phyloP scores from a whole-genome alignment of 345 rosid genomes.

The Isatis tinctoria region DNA sequence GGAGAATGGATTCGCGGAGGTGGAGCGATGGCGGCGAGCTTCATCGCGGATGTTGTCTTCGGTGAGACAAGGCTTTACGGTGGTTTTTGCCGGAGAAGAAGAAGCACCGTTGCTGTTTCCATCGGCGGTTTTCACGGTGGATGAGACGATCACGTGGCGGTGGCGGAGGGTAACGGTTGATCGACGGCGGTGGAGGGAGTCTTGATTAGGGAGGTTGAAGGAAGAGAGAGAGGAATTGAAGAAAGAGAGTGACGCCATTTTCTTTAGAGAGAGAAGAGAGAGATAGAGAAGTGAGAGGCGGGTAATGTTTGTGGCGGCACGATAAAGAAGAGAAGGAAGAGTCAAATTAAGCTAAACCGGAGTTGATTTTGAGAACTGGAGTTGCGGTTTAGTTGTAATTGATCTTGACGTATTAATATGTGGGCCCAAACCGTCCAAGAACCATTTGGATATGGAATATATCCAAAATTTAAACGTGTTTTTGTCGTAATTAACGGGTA shows the following conservation, averaged over 20 bases:
- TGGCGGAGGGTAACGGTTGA: neutral
- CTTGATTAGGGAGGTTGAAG: neutral
- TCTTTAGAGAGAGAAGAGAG: neutral
- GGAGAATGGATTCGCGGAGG: conserved; percentile 1
- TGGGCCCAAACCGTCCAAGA: neutral
- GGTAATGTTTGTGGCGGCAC: conserved; percentile 14
- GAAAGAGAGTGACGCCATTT: conserved; percentile 10
- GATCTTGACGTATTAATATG: neutral
- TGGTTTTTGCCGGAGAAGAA: neutral
- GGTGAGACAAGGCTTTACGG: neutral
- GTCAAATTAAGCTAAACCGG: conserved; percentile 7
- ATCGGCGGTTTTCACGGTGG: neutral
- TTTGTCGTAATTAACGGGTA: neutral
- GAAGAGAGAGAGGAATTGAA: conserved; percentile 4
- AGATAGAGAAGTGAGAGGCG: conserved; percentile 17
- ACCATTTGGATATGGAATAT: neutral
- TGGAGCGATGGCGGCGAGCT: conserved; percentile 11
- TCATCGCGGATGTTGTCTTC: conserved; percentile 23
- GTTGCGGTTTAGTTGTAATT: conserved; percentile 3
- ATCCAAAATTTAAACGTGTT: neutral
- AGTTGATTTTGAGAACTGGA: neutral
- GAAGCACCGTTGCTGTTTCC: neutral
- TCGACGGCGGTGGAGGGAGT: conserved; percentile 2
- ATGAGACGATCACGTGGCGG: conserved; percentile 2
- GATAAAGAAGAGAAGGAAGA: neutral